Conservation (phyloP, 2,329 filamentous ascomycete species). For the Paraconiothyrium sp. region DNA sequence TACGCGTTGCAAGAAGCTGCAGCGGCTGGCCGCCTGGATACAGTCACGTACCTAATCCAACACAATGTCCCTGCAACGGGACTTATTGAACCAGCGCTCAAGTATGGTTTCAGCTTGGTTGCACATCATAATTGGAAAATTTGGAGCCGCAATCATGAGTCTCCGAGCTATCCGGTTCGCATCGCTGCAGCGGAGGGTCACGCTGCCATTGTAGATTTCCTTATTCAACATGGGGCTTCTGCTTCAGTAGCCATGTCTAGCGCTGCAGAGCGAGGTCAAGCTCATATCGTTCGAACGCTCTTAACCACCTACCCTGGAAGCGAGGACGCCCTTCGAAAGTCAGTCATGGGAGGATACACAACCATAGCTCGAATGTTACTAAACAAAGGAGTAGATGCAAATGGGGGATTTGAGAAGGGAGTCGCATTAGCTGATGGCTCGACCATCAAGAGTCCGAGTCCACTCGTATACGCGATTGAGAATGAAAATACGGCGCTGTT, state of each 20-base stretch:
- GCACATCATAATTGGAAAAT: background rate
- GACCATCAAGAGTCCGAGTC: background rate
- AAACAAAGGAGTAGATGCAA: constrained; percentile 1
- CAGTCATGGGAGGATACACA: constrained; percentile 5
- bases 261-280: constrained; percentile 3
- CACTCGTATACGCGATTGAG: background rate
- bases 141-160: background rate
- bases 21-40: constrained; percentile 2
- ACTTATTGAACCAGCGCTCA: background rate
- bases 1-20: constrained; percentile 2
- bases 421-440: background rate
- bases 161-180: background rate
- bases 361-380: constrained; percentile 4
- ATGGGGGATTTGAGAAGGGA: background rate
- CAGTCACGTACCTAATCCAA: background rate
- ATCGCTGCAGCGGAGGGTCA: constrained; percentile 2
- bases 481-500: background rate
- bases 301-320: background rate
- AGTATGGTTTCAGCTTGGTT: background rate
- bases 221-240: background rate
- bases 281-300: background rate
- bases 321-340: constrained; percentile 3
- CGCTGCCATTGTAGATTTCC: background rate
- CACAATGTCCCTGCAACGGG: background rate
- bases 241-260: constrained; percentile 4